Conservation (phyloP, 1,139 yeast species). For the Candida tetrigidarum region DNA sequence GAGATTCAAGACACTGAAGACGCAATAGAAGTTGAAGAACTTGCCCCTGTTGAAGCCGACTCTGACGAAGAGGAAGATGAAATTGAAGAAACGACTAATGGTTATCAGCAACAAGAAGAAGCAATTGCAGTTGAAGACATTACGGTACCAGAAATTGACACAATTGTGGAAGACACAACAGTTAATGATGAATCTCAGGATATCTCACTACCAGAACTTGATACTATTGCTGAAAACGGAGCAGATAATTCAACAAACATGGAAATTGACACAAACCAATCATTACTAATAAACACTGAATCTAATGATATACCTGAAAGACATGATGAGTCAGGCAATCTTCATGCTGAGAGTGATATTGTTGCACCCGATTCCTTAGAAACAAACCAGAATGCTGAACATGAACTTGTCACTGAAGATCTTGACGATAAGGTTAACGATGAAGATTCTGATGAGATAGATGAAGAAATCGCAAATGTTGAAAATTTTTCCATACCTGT, state of each 20-base stretch:
- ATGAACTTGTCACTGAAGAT: no score
- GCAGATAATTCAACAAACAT: not conserved
- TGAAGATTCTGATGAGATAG: not conserved
- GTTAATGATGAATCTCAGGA: constrained; percentile 25
- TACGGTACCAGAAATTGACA: constrained; percentile 7
- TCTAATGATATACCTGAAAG: not conserved
- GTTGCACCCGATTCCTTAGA: no score
- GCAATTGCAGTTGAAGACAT: not conserved
- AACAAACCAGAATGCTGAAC: no score
- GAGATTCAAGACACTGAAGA: not conserved
- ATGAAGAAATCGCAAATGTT: constrained; percentile 1
- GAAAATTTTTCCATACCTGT: not conserved
- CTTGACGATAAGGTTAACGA: constrained; percentile 9
- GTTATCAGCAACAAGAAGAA: no score
- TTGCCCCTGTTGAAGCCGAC: constrained; percentile 33
- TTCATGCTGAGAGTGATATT: no score
- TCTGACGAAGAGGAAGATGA: constrained; percentile 30
- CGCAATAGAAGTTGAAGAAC: constrained; percentile 35
- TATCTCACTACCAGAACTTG: not conserved
- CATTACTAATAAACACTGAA: not conserved
- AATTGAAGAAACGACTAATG: not conserved
- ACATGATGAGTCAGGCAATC: not conserved
- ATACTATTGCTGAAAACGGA: not conserved
- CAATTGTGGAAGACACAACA: constrained; percentile 39
- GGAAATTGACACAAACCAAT: not conserved